phyloP scores from a whole-genome alignment of 179 eudicot genomes.

The Heliamphora pulchella region DNA sequence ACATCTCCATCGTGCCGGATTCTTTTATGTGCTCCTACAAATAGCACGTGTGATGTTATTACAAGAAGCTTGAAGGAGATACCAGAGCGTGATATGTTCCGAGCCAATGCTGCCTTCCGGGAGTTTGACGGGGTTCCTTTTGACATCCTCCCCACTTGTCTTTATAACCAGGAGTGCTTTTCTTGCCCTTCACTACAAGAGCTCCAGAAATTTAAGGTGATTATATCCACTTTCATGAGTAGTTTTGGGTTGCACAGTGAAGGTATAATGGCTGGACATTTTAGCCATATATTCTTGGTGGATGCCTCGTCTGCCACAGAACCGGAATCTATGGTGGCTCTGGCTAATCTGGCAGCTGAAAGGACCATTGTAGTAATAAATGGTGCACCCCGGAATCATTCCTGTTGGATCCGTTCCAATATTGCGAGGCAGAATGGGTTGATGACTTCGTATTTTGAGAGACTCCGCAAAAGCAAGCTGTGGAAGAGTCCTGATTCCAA shows the following conservation, averaged over 20 bases:
- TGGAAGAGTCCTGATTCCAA: conserved; percentile 10
- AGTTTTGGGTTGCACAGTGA: conserved; percentile 15
- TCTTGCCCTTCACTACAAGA: conserved; percentile 25
- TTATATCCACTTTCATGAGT: conserved; percentile 28
- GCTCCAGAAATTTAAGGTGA: conserved; percentile 20
- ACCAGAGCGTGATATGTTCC: conserved; percentile 20
- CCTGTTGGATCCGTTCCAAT: conserved; percentile 23
- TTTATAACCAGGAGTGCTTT: conserved; percentile 20
- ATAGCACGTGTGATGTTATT: conserved; percentile 20
- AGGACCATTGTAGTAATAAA: conserved; percentile 16
- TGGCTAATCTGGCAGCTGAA: conserved; percentile 21
- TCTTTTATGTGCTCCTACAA: conserved; percentile 20
- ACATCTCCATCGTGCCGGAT: conserved; percentile 18
- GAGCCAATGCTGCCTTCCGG: conserved; percentile 34
- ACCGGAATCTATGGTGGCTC: conserved; percentile 22
- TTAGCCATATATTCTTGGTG: conserved; percentile 29
- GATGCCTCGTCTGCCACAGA: conserved; percentile 25
- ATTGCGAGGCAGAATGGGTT: conserved; percentile 23
- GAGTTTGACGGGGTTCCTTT: conserved; percentile 23
- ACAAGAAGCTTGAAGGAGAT: conserved; percentile 17
- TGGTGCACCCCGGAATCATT: conserved; percentile 17
- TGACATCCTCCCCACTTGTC: conserved; percentile 23
- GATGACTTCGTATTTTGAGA: conserved; percentile 24
- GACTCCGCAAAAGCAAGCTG: conserved; percentile 14
- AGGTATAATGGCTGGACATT: conserved; percentile 28